These are phyloP conservation scores for Microthyrium microscopicum DNA, from an alignment of 2,329 filamentous ascomycete species.

Conservation along the genomic window DNA sequence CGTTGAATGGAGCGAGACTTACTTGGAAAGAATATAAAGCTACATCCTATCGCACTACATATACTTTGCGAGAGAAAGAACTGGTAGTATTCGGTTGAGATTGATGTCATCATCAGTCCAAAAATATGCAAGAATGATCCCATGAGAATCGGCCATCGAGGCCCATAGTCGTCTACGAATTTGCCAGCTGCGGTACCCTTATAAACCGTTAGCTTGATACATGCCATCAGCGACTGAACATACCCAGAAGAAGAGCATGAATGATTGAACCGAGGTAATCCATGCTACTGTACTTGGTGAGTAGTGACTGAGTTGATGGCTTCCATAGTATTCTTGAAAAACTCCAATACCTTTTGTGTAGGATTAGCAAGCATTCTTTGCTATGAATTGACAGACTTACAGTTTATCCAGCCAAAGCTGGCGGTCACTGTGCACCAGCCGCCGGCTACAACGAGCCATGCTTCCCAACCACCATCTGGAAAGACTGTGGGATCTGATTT, in stretches of 20 bases:
- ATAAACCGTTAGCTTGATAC: constrained; percentile 4
- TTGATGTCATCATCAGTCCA: constrained; percentile 44
- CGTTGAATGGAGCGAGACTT: not conserved
- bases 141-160: constrained; percentile 34
- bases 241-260: constrained; percentile 34
- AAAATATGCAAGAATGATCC: constrained; percentile 42
- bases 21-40: constrained; percentile 32
- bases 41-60: constrained; percentile 34
- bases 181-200: constrained; percentile 46
- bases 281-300: constrained; percentile 26
- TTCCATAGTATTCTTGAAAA: constrained; percentile 30
- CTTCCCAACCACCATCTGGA: constrained; percentile 8
- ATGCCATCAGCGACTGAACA: constrained; percentile 10
- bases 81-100: constrained; percentile 39
- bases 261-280: constrained; percentile 28
- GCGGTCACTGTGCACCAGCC: constrained; percentile 14
- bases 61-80: constrained; percentile 38
- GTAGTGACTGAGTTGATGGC: constrained; percentile 23
- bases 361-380: not conserved
- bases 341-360: constrained; percentile 19
- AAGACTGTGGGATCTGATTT: not conserved
- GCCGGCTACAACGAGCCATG: constrained; percentile 13
- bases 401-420: constrained; percentile 26
- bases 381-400: constrained; percentile 9
- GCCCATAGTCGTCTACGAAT: constrained; percentile 46